Evolutionary conservation across 352 stramenopile species (phyloP), one percentile per base, ranked within the genome.

Genomic region (Globisporangium megalacanthum): DNA sequence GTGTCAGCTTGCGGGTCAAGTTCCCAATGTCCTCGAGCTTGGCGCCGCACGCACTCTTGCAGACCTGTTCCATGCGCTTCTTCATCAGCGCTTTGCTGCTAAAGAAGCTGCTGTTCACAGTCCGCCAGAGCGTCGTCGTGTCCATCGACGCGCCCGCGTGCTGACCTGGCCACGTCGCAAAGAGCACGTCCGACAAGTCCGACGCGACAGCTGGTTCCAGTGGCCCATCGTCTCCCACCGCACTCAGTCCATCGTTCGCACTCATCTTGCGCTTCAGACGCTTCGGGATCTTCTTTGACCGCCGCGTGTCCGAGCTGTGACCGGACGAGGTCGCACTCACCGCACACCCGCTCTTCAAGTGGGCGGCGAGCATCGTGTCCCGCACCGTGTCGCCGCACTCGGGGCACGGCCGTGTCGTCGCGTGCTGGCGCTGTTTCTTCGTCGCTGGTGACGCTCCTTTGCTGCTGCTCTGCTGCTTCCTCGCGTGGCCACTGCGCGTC

Each of bases 141-240:
- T 94, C 78, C 70, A 95, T 83, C 0, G 77, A 68, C 19, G 69
- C 78, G 0, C 86, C 86, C 31, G 79, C 77, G 41, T 66, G 78
- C 58, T 93, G 78, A 3, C 81, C 81, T 0, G 84, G 84, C 86
- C 86, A 95, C 13, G 81, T 83, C 2, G 73, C 75, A 56, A 92
- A 95, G n/a, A 95, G 62, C 9, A 91, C 75, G 39, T 90, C 85
- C 15, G 77, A 72, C 25, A 90, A 44, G 56, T 92, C 79, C 13
- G 62, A 57, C 4, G 54, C 49, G 4, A 52, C 37, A 19, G 73
- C 57, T 1, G 47, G 41, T 4, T 82, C 73, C 6, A 77, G 64
- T 11, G 55, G 48, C 7, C 60, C 62, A 4, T 62, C 1, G 35
- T 79, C 73, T 9, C 65, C 36, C n/a, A 67, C 47, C 8, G 4